Conservation (phyloP, 345 rosid genomes). For the Eucalyptus pauciflora region DNA sequence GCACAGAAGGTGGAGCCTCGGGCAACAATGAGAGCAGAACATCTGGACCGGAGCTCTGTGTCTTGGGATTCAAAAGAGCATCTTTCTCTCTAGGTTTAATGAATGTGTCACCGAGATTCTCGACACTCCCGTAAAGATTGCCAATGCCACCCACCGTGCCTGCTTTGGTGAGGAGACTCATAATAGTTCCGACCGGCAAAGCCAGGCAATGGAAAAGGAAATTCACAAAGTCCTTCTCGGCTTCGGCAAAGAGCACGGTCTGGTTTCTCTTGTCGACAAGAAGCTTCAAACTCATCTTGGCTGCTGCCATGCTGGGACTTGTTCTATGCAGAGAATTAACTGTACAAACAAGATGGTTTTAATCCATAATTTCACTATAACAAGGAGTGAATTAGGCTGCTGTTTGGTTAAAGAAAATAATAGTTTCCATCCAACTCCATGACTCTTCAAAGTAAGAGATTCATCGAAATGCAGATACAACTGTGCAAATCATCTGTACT, state of each 20-base stretch:
- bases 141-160: neutral
- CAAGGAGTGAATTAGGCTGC: neutral
- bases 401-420: neutral
- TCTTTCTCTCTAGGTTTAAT: neutral
- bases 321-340: neutral
- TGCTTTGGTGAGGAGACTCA: neutral
- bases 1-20: neutral
- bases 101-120: neutral
- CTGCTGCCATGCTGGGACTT: neutral
- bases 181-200: slow-evolving; percentile 3
- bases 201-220: neutral
- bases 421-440: neutral
- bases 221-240: neutral
- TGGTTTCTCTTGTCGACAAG: neutral
- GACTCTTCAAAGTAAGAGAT: neutral
- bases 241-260: neutral
- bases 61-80: neutral
- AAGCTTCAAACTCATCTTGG: neutral
- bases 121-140: neutral
- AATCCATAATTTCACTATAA: neutral
- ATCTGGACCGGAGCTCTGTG: neutral
- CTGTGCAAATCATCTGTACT: neutral
- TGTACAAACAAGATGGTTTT: neutral
- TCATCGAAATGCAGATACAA: neutral
- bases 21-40: neutral